phyloP scores from a whole-genome alignment of 2,329 filamentous ascomycete species.

The Botrytis medusae region DNA sequence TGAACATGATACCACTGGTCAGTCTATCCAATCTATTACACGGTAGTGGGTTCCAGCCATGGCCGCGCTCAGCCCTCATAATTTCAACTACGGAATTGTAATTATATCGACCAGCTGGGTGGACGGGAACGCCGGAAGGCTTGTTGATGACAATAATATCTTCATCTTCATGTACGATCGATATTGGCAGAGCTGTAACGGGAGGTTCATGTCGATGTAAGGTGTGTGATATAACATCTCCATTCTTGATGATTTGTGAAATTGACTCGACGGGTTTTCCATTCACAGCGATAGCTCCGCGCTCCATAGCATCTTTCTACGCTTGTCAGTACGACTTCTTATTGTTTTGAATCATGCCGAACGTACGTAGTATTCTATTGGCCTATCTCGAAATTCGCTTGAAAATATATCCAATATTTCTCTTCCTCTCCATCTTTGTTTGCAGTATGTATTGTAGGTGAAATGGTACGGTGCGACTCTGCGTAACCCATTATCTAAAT shows the following conservation, averaged over 20 bases:
- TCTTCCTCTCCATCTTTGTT: constrained; percentile 86
- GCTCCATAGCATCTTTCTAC: constrained; percentile 72
- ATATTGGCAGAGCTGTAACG: constrained; percentile 76
- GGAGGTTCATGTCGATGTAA: constrained; percentile 95
- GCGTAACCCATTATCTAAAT: constrained; percentile 78
- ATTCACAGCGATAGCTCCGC: constrained; percentile 77
- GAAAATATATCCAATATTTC: constrained; percentile 83
- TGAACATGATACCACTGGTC: constrained; percentile 97
- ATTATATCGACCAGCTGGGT: constrained; percentile 92
- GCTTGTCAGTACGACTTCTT: constrained; percentile 32
- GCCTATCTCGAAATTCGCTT: constrained; percentile 87
- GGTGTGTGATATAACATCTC: constrained; percentile 88
- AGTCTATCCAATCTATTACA: constrained; percentile 93
- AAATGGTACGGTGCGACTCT: constrained; percentile 85
- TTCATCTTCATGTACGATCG: constrained; percentile 85
- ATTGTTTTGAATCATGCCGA: background rate
- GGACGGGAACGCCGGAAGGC: constrained; percentile 89
- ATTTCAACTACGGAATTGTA: constrained; percentile 96
- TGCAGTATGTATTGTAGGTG: constrained; percentile 94
- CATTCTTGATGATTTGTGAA: constrained; percentile 76
- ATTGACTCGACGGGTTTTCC: constrained; percentile 65
- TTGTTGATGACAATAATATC: constrained; percentile 97
- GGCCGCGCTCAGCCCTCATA: constrained; percentile 71
- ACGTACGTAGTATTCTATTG: constrained; percentile 79
- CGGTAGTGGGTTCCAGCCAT: constrained; percentile 58